A percentile compares a stretch with the other conserved stretches of the same genome.
Conservation (phyloP, 192 early-diverging fungal genomes). For the Podila verticillata region DNA sequence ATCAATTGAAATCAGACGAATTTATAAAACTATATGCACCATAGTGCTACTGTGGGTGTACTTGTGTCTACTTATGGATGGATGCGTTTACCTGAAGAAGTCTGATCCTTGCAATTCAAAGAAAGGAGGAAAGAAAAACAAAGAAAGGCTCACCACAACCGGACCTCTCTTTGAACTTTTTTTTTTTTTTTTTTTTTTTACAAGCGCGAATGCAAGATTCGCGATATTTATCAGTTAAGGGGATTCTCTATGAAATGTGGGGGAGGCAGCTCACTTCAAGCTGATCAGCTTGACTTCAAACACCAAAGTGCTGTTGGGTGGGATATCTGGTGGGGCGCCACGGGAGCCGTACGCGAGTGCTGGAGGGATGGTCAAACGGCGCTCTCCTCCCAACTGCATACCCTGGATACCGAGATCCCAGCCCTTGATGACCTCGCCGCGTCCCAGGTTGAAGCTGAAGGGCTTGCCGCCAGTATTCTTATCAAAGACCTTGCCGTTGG, state of each 20-base stretch:
- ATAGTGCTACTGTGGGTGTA: too few species aligned
- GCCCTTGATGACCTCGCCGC: conserved; percentile 88
- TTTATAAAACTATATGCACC: too few species aligned
- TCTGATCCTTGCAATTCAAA: conserved; percentile 36
- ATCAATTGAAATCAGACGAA: too few species aligned
- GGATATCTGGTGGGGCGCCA: conserved; percentile 87
- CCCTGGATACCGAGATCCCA: conserved; percentile 89
- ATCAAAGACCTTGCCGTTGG: conserved; percentile 79
- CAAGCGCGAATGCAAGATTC: too few species aligned
- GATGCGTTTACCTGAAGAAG: conserved; percentile 32
- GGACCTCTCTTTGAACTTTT: neutral
- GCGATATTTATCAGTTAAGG: too few species aligned
- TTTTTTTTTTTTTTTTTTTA: neutral
- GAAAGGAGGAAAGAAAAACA: conserved; percentile 1
- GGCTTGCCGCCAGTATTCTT: conserved; percentile 86
- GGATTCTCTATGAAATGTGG: neutral
- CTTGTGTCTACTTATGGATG: neutral
- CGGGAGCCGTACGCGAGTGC: conserved; percentile 58
- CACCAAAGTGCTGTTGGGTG: conserved; percentile 79
- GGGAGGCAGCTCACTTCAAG: conserved; percentile 11
- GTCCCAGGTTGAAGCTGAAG: conserved; percentile 83
- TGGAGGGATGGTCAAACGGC: conserved; percentile 88
- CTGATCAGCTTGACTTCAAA: conserved; percentile 75
- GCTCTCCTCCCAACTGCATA: conserved; percentile 88
- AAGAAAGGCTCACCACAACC: neutral